A percentile compares a stretch with the other conserved stretches of the same genome.
These are phyloP conservation scores for Leccinum arenicola DNA, from an alignment of 768 basidiomycete species.

Conservation along the genomic window DNA sequence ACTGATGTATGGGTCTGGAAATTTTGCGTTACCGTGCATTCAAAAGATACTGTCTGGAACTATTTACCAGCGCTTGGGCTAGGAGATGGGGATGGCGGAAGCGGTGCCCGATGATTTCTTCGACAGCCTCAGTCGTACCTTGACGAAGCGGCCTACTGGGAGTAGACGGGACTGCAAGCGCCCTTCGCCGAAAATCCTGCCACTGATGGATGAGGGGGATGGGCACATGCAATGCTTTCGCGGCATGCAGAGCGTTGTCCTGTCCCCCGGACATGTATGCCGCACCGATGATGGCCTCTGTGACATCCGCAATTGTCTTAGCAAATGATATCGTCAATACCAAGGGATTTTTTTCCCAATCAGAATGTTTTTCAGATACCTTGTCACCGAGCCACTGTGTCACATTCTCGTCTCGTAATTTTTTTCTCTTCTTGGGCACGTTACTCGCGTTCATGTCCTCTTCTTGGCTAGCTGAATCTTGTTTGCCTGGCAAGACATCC, in stretches of 20 bases:
- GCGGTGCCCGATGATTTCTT: slow-evolving; percentile 59
- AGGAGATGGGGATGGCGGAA: slow-evolving; percentile 64
- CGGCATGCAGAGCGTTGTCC: slow-evolving; percentile 60
- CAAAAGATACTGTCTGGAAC: background rate
- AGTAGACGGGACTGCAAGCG: slow-evolving; percentile 41
- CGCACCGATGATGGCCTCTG: slow-evolving; percentile 82
- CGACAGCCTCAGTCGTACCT: slow-evolving; percentile 53
- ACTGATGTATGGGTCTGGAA: slow-evolving; percentile 66
- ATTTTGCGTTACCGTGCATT: slow-evolving; percentile 9
- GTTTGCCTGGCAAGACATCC: slow-evolving; percentile 9
- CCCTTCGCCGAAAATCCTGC: slow-evolving; percentile 63
- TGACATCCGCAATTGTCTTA: slow-evolving; percentile 80
- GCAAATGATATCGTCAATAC: slow-evolving; percentile 15
- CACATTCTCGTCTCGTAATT: slow-evolving; percentile 38
- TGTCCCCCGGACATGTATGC: slow-evolving; percentile 74
- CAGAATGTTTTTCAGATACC: slow-evolving; percentile 36
- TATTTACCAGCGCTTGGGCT: slow-evolving; percentile 67
- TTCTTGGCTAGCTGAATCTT: slow-evolving; percentile 12
- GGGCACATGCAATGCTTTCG: slow-evolving; percentile 63
- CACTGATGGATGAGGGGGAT: slow-evolving; percentile 63
- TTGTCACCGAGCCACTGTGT: slow-evolving; percentile 74
- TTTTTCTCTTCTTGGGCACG: slow-evolving; percentile 38
- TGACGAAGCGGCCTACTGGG: slow-evolving; percentile 44
- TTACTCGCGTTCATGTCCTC: slow-evolving; percentile 7
- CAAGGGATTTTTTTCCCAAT: background rate